Evolutionary conservation across 2,329 filamentous ascomycete species (phyloP), one percentile per base, ranked within the genome.

Genomic region (Pestalotiopsis fici): DNA sequence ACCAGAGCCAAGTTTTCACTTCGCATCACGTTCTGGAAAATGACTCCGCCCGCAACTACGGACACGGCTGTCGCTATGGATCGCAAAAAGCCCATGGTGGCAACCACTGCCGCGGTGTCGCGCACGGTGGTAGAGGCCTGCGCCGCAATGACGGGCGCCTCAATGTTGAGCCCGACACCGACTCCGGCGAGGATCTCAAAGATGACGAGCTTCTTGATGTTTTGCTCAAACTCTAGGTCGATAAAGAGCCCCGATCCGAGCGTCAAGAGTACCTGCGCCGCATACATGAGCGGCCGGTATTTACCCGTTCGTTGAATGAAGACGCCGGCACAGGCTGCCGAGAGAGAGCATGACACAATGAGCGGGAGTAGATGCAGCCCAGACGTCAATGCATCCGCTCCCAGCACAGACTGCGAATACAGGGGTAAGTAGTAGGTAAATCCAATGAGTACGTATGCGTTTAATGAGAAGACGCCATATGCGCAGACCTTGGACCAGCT

Each of bases 401-500:
- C 84, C 2, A 90, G 84, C 0, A 90, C 91, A 2, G 89, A 86
- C 75, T 95, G 92, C 65, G 93, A 90, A 78, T 91, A 94, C 0
- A 94, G 83, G 0, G 92, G 92, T 28, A 94, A 81, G 73, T 92
- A 94, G 78, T 93, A 94, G 62, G 89, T 87, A 1, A 84, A 84
- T 0, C 85, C 87, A 54, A 92, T 90, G 76, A 91, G 91, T 39
- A 88, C 86, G 73, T 89, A 81, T 0, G 79, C 80, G 68, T 87
- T 83, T 66, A 81, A 80, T 63, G 83, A 81, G 47, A 76, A 78
- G 2, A 85, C 77, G 3, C 70, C 72, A n/a, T 91, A 83, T 3
- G 84, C 81, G 0, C 90, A 90, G 12, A 88, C 75, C 65, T 88
- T 90, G 1, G 89, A 87, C 37, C 78, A 73, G 18, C 82, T 80